Conservation (phyloP, 2,329 filamentous ascomycete genomes). For the Paecilomyces variotii region DNA sequence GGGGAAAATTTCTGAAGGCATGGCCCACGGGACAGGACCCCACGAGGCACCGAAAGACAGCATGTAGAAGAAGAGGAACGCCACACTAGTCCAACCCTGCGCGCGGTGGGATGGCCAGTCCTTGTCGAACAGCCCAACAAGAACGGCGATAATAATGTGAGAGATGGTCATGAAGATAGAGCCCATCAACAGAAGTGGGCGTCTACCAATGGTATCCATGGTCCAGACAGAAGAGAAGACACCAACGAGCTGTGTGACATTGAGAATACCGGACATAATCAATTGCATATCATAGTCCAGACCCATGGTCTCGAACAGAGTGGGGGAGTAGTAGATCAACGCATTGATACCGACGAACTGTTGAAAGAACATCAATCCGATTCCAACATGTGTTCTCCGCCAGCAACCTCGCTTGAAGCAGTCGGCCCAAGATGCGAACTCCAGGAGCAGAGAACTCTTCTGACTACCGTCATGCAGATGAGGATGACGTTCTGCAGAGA, state of each 20-base stretch:
- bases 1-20: conserved; percentile 55
- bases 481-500: conserved; percentile 34
- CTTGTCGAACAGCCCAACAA: conserved; percentile 46
- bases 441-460: conserved; percentile 36
- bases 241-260: conserved; percentile 43
- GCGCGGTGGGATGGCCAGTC: conserved; percentile 44
- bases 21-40: conserved; percentile 43
- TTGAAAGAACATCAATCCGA: conserved; percentile 51
- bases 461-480: conserved; percentile 23
- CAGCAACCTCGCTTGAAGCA: conserved; percentile 44
- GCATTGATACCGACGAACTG: conserved; percentile 49
- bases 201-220: conserved; percentile 42
- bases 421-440: conserved; percentile 43
- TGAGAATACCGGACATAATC: conserved; percentile 46
- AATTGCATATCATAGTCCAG: conserved; percentile 40
- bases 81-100: conserved; percentile 50
- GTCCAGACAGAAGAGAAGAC: conserved; percentile 42
- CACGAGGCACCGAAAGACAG: conserved; percentile 54
- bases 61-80: conserved; percentile 56
- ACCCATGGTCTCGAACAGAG: conserved; percentile 48
- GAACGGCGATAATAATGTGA: conserved; percentile 44
- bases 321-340: conserved; percentile 54
- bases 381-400: conserved; percentile 44
- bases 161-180: conserved; percentile 39
- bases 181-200: conserved; percentile 40